Percentiles rank a stretch among this genome's conserved stretches.
Conservation (phyloP, 345 rosid genomes). For the Chamaenerion angustifolium region DNA sequence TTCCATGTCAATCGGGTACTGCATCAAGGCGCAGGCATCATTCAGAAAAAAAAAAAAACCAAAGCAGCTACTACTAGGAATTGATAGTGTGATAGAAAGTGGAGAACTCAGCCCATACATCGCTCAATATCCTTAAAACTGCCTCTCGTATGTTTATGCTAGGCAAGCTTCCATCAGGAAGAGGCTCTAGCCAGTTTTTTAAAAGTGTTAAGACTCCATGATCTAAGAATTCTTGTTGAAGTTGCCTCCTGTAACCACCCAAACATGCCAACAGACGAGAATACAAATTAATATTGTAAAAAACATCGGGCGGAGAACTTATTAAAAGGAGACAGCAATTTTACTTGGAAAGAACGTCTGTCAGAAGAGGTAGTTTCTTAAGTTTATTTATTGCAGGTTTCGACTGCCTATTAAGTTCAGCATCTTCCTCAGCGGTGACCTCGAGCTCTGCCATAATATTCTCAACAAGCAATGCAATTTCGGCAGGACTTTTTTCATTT, state of each 20-base stretch:
- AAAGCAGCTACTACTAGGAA: conserved; percentile 1
- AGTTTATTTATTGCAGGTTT: conserved; percentile 93
- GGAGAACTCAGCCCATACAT: conserved; percentile 27
- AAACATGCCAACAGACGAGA: not conserved
- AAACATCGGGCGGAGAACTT: not conserved
- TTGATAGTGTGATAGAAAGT: not conserved
- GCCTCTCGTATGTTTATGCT: conserved; percentile 91
- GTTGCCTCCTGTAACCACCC: conserved; percentile 68
- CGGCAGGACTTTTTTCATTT: conserved; percentile 85
- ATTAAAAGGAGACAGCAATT: conserved; percentile 6
- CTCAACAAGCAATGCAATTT: conserved; percentile 75
- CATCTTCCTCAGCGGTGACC: conserved; percentile 88
- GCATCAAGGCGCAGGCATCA: conserved; percentile 17
- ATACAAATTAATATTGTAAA: not conserved
- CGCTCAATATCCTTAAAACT: conserved; percentile 58
- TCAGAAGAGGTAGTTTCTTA: conserved; percentile 76
- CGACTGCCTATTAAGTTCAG: conserved; percentile 65
- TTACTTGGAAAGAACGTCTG: conserved; percentile 89
- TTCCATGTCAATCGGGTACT: conserved; percentile 90
- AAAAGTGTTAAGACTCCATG: conserved; percentile 81
- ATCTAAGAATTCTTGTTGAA: conserved; percentile 87
- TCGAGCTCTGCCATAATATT: conserved; percentile 96
- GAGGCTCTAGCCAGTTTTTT: conserved; percentile 98
- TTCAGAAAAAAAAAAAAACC: conserved; percentile 12
- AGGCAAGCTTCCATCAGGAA: conserved; percentile 97